phyloP scores from a whole-genome alignment of 1,139 yeast species.

The Lodderomyces parapsilosis region DNA sequence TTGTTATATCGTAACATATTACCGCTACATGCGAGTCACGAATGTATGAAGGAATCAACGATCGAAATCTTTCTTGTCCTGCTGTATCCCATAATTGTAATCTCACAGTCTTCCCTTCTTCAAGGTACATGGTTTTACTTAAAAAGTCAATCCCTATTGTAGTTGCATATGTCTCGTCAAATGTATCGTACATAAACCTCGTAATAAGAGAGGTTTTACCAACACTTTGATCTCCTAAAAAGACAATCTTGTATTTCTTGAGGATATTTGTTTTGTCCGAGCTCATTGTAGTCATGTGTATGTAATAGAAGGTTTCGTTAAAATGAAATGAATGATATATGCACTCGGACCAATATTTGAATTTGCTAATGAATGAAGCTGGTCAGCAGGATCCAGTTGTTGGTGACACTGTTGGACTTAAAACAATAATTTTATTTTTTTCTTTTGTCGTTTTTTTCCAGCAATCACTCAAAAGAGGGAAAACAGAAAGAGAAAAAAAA shows the following conservation, averaged over 20 bases:
- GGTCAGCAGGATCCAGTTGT: neutral
- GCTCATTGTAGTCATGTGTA: constrained; percentile 9
- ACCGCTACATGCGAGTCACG: constrained; percentile 98
- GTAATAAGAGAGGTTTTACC: constrained; percentile 96
- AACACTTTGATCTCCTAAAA: constrained; percentile 96
- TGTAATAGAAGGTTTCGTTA: neutral
- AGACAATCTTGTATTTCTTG: constrained; percentile 85
- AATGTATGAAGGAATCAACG: constrained; percentile 78
- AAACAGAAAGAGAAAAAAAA: neutral
- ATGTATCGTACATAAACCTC: constrained; percentile 97
- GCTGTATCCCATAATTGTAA: constrained; percentile 61
- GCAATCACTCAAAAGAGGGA: too few species aligned
- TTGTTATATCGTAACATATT: constrained; percentile 90
- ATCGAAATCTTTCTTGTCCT: constrained; percentile 61
- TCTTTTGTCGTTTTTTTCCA: neutral
- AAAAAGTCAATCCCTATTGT: constrained; percentile 96
- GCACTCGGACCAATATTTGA: too few species aligned
- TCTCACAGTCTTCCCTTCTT: constrained; percentile 54
- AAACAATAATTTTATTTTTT: neutral
- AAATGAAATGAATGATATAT: neutral
- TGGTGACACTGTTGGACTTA: too few species aligned
- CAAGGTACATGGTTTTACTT: constrained; percentile 70
- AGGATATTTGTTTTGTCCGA: constrained; percentile 24
- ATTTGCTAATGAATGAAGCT: neutral
- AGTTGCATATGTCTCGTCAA: constrained; percentile 93